Conservation (phyloP, 208 protist genomes). For the Crithidia sp. region DNA sequence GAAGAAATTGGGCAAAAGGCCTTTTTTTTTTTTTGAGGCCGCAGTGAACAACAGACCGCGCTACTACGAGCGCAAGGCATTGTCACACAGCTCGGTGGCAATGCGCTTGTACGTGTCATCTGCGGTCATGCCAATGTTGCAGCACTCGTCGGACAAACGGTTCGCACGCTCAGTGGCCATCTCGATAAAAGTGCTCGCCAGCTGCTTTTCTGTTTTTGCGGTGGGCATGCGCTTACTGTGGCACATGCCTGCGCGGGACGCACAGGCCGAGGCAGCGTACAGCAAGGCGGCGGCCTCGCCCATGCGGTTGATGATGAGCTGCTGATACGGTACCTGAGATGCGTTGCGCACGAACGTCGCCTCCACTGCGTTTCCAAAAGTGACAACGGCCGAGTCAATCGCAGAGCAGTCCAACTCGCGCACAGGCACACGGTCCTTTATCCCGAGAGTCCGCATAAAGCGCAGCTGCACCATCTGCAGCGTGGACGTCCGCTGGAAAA, state of each 20-base stretch:
- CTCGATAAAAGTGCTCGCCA: constrained; percentile 71
- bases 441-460: constrained; percentile 57
- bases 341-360: constrained; percentile 78
- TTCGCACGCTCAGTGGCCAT: constrained; percentile 58
- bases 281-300: constrained; percentile 80
- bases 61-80: constrained; percentile 49
- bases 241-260: constrained; percentile 79
- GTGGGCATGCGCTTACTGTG: constrained; percentile 70
- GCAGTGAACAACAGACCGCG: neutral
- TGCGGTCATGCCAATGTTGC: constrained; percentile 81
- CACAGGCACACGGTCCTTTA: constrained; percentile 73
- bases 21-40: neutral
- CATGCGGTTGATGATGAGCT: constrained; percentile 82
- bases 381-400: constrained; percentile 79
- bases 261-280: constrained; percentile 81
- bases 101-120: constrained; percentile 89
- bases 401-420: constrained; percentile 66
- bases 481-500: constrained; percentile 86
- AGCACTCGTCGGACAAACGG: constrained; percentile 57
- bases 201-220: constrained; percentile 68
- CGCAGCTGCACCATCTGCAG: constrained; percentile 84
- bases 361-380: constrained; percentile 85
- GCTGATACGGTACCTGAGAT: constrained; percentile 68
- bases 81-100: constrained; percentile 77
- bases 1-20: neutral